Evolutionary conservation across 139 green algal species (phyloP).

Genomic region (Ostreobium quekettii): DNA sequence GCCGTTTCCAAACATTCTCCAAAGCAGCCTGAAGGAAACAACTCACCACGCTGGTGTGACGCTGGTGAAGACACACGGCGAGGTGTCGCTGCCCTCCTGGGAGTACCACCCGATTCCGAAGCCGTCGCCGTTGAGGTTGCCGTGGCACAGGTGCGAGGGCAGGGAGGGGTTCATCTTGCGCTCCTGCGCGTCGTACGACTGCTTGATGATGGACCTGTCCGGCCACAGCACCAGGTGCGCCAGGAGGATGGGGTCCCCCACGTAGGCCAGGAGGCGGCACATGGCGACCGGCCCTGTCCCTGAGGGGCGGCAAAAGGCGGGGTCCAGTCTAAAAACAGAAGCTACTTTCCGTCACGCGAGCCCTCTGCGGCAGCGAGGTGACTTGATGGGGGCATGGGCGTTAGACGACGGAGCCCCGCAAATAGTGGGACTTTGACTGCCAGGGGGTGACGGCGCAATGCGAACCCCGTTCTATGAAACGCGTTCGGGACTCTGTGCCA

Average conservation of each 20-base stretch:
- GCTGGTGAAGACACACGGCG: conserved; percentile 84
- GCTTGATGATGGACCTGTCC: conserved; percentile 86
- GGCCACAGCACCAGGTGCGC: conserved; percentile 74
- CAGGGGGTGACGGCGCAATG: too few species aligned
- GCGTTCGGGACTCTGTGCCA: too few species aligned
- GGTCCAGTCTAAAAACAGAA: too few species aligned
- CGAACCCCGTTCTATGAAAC: too few species aligned
- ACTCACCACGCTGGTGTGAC: conserved; percentile 78
- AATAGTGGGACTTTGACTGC: too few species aligned
- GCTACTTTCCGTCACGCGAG: too few species aligned
- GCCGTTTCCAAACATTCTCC: too few species aligned
- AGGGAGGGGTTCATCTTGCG: conserved; percentile 59
- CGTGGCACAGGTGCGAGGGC: conserved; percentile 64
- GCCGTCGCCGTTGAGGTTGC: conserved; percentile 91
- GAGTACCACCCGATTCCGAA: conserved; percentile 88
- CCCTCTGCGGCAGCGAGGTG: too few species aligned
- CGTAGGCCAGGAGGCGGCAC: conserved; percentile 86
- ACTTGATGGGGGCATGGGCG: too few species aligned
- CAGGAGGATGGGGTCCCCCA: conserved; percentile 67
- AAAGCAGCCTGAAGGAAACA: background rate
- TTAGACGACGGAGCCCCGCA: too few species aligned
- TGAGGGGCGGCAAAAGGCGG: too few species aligned
- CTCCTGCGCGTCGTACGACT: conserved; percentile 88
- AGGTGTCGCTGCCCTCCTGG: conserved; percentile 40
- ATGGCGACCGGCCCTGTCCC: too few species aligned